A percentile compares a stretch with the other conserved stretches of the same genome.
Evolutionary conservation across 192 early-diverging fungal genomes (phyloP).

Genomic region (Helicostylum pulchrum): DNA sequence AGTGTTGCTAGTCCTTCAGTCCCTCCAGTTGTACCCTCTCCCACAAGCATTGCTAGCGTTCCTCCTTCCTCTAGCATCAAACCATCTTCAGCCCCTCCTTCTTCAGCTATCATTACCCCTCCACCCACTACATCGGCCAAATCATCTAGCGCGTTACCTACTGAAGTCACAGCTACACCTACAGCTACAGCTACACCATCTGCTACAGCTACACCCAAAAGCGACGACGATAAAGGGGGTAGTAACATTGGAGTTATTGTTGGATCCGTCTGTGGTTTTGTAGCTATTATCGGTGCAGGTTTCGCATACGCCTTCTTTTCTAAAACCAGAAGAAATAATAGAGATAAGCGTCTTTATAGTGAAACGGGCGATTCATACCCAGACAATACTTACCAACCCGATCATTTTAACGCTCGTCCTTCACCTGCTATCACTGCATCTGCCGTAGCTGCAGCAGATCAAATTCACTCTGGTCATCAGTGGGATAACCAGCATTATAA

Average conservation of each 20-base stretch:
- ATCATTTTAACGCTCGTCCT: conserved; percentile 2
- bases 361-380: not conserved
- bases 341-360: conserved; percentile 24
- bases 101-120: too few species aligned
- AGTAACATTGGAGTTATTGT: conserved; percentile 31
- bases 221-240: not conserved
- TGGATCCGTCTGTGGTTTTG: conserved; percentile 38
- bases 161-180: not conserved
- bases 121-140: too few species aligned
- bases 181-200: not conserved
- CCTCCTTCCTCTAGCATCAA: not conserved
- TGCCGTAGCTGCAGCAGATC: too few species aligned
- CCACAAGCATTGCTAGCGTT: not conserved
- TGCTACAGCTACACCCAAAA: not conserved
- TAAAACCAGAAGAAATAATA: conserved; percentile 33
- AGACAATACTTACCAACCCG: not conserved
- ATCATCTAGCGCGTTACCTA: not conserved
- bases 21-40: not conserved
- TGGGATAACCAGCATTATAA: too few species aligned
- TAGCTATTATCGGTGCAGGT: conserved; percentile 33
- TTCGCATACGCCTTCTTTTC: conserved; percentile 41
- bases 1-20: not conserved
- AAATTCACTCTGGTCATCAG: too few species aligned
- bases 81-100: conserved; percentile 1
- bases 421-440: not conserved